Evolutionary conservation across 257 asterid genomes (phyloP), one percentile per base, ranked within the genome.

Genomic region (Lithospermum erythrorhizon): DNA sequence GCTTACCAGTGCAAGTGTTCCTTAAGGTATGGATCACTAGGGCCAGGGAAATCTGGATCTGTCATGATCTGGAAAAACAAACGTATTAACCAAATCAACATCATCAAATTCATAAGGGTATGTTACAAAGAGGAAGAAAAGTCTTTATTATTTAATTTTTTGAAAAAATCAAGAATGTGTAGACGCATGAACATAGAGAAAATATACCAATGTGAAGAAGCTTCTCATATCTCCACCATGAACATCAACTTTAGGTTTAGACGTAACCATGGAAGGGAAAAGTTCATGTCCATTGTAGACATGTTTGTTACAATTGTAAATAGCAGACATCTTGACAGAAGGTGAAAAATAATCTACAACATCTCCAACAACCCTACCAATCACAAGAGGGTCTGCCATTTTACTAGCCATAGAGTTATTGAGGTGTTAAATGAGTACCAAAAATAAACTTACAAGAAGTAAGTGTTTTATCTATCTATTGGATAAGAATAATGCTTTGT

Each of bases 211-310:
- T 4, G 97, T 90, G 75, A 83, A 90, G 61, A 83, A 83, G 51
- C 96, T 78, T 74, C 95, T 83, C 84, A 90, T 63, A 49, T 90
- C 97, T 27, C 82, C 96, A 15, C 82, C 94, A 63, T 57, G 84
- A 70, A 90, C 86, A 71, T 87, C 82, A 72, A 80, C 90, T 75
- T 72, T 81, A 59, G 96, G 97, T 61, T 77, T 85, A 20, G 77
- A 27, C 67, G 78, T 66, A 45, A 90, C 80, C 0, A 56, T 6
- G 22, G 96, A 87, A 69, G 97, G 96, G 47, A 76, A 77, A 57
- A 87, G 73, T 74, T 90, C 96, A 21, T 83, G 94, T 0, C 95
- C 96, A 73, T 90, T 90, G 76, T 77, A 84, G 59, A 90, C 96
- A 60, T 67, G 81, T 61, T 85, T 83, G 75, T 69, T 80, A 18